These are phyloP conservation scores for Neopestalotiopsis sp. DNA, from an alignment of 2,329 filamentous ascomycete genomes.

Conservation along the genomic window DNA sequence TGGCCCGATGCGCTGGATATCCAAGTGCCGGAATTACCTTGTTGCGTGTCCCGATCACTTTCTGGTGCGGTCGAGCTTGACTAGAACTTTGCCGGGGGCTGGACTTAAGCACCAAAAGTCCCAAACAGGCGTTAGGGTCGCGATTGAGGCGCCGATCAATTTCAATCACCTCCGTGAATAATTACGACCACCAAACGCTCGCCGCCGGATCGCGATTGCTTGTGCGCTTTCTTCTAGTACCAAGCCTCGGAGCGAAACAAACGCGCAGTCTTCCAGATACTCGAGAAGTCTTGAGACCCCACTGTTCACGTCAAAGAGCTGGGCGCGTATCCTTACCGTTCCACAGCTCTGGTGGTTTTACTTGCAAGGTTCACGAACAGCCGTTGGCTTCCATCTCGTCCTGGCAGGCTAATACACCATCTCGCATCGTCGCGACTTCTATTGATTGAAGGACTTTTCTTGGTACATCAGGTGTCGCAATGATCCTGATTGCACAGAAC, in stretches of 20 bases:
- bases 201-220: background rate
- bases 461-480: conserved; percentile 1
- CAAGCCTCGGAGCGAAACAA: background rate
- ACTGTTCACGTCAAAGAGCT: background rate
- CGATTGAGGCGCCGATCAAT: background rate
- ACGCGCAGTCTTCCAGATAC: background rate
- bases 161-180: background rate
- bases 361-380: background rate
- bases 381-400: background rate
- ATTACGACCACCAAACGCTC: background rate
- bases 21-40: background rate
- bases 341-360: background rate
- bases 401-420: background rate
- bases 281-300: background rate
- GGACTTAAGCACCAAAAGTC: background rate
- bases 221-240: background rate
- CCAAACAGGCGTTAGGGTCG: conserved; percentile 3
- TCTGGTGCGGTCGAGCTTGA: background rate
- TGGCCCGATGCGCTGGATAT: background rate
- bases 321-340: background rate
- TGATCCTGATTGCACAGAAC: conserved; percentile 5
- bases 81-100: too few relatives aligned
- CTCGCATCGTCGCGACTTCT: background rate
- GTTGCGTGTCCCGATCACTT: background rate
- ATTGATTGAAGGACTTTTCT: background rate